phyloP scores from a whole-genome alignment of 139 green algal genomes.

The Volvox reticuliferus region DNA sequence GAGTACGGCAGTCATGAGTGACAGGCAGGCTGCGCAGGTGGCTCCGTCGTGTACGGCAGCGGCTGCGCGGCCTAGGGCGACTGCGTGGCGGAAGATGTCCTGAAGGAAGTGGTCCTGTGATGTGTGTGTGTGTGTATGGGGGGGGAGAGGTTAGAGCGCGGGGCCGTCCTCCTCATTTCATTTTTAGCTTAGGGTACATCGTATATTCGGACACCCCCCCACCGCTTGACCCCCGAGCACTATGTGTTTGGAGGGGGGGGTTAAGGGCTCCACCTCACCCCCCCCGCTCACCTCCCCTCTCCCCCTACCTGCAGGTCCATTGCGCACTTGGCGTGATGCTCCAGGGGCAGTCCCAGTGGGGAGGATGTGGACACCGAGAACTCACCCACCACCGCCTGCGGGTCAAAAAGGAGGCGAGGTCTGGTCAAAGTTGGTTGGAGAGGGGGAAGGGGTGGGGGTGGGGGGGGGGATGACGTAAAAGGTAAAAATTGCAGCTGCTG shows the following conservation, averaged over 20 bases:
- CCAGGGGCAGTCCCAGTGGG: slow-evolving; percentile 83
- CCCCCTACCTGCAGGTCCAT: slow-evolving; percentile 63
- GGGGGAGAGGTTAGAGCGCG: no score
- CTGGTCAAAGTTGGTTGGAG: background rate
- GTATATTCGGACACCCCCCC: no score
- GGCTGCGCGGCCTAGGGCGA: slow-evolving; percentile 54
- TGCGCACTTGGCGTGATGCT: slow-evolving; percentile 85
- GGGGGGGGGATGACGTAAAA: no score
- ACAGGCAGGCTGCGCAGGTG: slow-evolving; percentile 68
- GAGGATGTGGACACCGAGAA: slow-evolving; percentile 81
- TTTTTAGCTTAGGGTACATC: no score
- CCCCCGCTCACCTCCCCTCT: background rate
- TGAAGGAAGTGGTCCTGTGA: slow-evolving; percentile 74
- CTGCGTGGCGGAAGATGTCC: slow-evolving; percentile 74
- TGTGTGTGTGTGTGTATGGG: background rate
- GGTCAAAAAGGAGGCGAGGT: no score
- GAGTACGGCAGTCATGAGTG: slow-evolving; percentile 79
- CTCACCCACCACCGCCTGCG: slow-evolving; percentile 77
- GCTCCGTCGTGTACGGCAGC: slow-evolving; percentile 64
- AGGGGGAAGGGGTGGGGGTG: no score
- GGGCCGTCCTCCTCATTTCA: no score
- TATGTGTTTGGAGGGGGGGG: no score
- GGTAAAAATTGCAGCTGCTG: no score
- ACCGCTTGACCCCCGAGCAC: no score
- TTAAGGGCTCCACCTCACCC: no score